phyloP scores from a whole-genome alignment of 2,329 filamentous ascomycete species.

The Diaporthe vexans region DNA sequence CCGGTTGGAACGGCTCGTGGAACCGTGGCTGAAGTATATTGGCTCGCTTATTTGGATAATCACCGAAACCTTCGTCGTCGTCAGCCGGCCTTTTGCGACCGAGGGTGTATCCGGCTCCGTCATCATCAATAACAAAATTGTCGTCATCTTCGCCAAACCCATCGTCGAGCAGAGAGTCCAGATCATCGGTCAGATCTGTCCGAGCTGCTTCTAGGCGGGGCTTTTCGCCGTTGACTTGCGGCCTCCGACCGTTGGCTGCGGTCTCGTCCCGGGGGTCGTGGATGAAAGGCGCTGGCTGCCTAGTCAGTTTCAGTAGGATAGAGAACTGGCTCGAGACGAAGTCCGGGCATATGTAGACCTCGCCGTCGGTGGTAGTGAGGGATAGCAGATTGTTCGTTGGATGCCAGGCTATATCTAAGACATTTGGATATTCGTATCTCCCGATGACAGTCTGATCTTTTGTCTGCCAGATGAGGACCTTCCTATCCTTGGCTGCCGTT shows the following conservation, averaged over 20 bases:
- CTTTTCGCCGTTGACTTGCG: constrained; percentile 68
- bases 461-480: constrained; percentile 87
- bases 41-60: constrained; percentile 63
- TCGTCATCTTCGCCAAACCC: constrained; percentile 68
- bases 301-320: constrained; percentile 67
- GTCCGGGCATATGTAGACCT: constrained; percentile 89
- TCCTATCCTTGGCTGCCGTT: constrained; percentile 76
- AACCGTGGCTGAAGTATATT: constrained; percentile 72
- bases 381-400: constrained; percentile 89
- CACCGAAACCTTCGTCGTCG: constrained; percentile 64
- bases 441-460: constrained; percentile 87
- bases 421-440: constrained; percentile 83
- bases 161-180: constrained; percentile 84
- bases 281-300: constrained; percentile 86
- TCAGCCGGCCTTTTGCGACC: constrained; percentile 67
- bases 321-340: constrained; percentile 73
- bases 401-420: constrained; percentile 92
- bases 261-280: constrained; percentile 82
- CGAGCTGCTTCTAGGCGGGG: constrained; percentile 50
- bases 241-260: constrained; percentile 73
- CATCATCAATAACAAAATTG: constrained; percentile 94
- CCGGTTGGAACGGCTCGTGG: constrained; percentile 91
- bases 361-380: constrained; percentile 92
- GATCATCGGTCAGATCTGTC: constrained; percentile 66
- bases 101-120: constrained; percentile 88